Conservation (phyloP, 352 stramenopile genomes). For the Pythium myriotylum region DNA sequence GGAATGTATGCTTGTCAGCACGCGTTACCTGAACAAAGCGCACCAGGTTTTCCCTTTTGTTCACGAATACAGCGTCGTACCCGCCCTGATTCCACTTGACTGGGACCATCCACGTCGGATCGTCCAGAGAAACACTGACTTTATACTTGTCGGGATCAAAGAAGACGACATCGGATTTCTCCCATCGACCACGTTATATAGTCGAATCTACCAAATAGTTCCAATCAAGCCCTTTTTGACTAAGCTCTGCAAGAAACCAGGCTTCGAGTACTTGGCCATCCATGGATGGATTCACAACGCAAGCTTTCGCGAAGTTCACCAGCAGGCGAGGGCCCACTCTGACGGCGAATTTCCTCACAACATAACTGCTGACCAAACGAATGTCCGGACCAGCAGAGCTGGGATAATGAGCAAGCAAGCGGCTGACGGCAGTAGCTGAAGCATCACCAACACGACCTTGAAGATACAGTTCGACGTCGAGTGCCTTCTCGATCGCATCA, state of each 20-base stretch:
- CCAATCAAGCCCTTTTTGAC: conserved; percentile 17
- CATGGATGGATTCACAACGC: conserved; percentile 23
- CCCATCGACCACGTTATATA: conserved; percentile 2
- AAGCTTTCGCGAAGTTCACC: conserved; percentile 12
- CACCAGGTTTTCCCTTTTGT: conserved; percentile 19
- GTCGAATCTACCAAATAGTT: conserved; percentile 11
- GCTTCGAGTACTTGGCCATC: conserved; percentile 21
- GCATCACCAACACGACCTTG: conserved; percentile 9
- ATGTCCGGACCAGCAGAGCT: conserved; percentile 2
- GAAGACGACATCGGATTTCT: conserved; percentile 15
- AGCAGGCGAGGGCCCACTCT: conserved; percentile 7
- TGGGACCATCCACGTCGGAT: conserved; percentile 23
- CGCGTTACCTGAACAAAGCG: conserved; percentile 22
- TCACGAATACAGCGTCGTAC: conserved; percentile 26
- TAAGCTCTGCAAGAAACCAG: conserved; percentile 26
- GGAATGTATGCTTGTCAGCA: conserved; percentile 15
- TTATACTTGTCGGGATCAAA: conserved; percentile 24
- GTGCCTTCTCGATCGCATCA: conserved; percentile 5
- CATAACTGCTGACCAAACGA: conserved; percentile 17
- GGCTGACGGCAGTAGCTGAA: conserved; percentile 7
- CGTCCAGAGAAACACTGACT: conserved; percentile 12
- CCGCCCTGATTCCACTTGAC: conserved; percentile 27
- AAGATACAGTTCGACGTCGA: conserved; percentile 14
- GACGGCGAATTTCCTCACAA: conserved; percentile 5
- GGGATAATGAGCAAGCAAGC: conserved; percentile 16